phyloP scores from a whole-genome alignment of 2,329 filamentous ascomycete species.

The Talaromyces sp. region DNA sequence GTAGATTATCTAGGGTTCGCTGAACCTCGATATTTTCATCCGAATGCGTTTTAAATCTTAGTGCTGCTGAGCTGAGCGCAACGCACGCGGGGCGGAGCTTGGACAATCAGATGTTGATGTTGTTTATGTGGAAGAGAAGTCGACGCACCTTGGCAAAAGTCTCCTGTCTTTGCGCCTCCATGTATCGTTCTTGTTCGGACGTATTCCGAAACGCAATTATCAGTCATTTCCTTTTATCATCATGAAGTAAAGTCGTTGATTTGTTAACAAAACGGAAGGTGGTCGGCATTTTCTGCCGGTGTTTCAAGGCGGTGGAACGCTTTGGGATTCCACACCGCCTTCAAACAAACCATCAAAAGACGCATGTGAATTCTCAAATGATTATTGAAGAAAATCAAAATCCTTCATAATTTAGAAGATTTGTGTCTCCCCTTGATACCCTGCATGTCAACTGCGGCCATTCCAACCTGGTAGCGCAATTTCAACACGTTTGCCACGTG shows the following conservation, averaged over 20 bases:
- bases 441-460: background rate
- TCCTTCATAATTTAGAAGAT: background rate
- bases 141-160: constrained; percentile 34
- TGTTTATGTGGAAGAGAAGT: background rate
- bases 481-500: constrained; percentile 6
- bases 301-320: constrained; percentile 17
- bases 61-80: constrained; percentile 49
- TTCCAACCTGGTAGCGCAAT: background rate
- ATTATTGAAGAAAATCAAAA: background rate
- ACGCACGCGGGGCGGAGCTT: constrained; percentile 56
- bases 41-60: constrained; percentile 45
- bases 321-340: background rate
- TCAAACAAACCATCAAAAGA: background rate
- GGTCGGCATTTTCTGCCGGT: constrained; percentile 19
- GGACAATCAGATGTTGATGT: constrained; percentile 16
- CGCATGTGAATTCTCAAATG: background rate
- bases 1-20: constrained; percentile 41
- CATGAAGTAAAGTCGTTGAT: background rate
- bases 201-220: background rate
- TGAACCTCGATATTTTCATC: constrained; percentile 43
- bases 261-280: background rate
- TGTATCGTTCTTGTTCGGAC: constrained; percentile 11
- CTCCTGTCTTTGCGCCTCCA: constrained; percentile 35
- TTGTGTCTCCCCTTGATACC: background rate
- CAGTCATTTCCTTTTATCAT: background rate